phyloP scores from a whole-genome alignment of 257 asterid genomes.

The Plantago elongata region DNA sequence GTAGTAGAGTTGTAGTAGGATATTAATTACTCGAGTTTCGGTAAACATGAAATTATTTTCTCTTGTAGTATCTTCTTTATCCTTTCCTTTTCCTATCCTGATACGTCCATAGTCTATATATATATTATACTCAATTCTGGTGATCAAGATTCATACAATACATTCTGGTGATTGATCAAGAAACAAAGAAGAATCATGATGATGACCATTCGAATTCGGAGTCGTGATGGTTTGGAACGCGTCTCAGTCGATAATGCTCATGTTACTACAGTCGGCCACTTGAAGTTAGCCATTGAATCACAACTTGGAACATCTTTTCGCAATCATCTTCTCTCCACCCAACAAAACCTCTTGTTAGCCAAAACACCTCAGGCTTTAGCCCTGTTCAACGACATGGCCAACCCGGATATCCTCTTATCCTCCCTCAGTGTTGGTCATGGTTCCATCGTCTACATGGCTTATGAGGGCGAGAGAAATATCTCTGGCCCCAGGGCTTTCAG shows the following conservation, averaged over 20 bases:
- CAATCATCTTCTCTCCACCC: conserved; percentile 75
- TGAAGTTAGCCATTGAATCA: conserved; percentile 62
- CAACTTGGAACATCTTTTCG: conserved; percentile 72
- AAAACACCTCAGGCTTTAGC: conserved; percentile 57
- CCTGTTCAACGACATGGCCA: conserved; percentile 63
- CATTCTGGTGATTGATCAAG: too few relatives aligned
- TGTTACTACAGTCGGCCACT: conserved; percentile 39
- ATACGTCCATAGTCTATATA: too few relatives aligned
- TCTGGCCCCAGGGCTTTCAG: conserved; percentile 55
- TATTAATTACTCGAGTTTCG: too few relatives aligned
- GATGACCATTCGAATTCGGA: conserved; percentile 91
- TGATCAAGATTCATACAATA: too few relatives aligned
- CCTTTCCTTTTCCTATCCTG: too few relatives aligned
- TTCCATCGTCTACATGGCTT: conserved; percentile 70
- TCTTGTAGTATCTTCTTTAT: too few relatives aligned
- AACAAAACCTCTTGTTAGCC: conserved; percentile 76
- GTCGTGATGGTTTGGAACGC: conserved; percentile 96
- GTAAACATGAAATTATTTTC: too few relatives aligned
- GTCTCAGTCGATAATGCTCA: conserved; percentile 58
- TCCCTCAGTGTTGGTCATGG: conserved; percentile 63
- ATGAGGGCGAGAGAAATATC: conserved; percentile 77
- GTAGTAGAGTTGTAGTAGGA: too few relatives aligned
- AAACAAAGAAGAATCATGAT: conserved; percentile 24
- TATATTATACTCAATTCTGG: too few relatives aligned
- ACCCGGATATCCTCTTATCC: conserved; percentile 41